Base-by-base conservation (phyloP, 345 rosid species). In the Linum trigynum region DNA sequence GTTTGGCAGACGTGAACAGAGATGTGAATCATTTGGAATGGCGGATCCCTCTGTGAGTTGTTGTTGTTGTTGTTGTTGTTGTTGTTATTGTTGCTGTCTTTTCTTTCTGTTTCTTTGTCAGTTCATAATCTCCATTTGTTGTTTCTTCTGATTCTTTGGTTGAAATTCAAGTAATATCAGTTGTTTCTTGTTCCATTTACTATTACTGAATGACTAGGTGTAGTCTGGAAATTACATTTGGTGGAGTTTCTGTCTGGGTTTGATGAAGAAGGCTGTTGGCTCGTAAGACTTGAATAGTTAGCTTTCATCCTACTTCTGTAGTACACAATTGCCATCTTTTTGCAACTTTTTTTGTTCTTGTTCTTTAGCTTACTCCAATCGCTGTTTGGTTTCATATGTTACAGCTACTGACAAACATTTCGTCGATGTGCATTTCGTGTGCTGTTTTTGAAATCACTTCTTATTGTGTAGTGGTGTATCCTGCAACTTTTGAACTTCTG, bases 21-120 rank as follows among this genome's bases (percentile, higher is more conserved):
- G 96, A 85, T 16, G 71, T 85, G 72, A 84, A 82, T 80, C 79
- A 75, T 65, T 66, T 67, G 53, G 73, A 83, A 41, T 85, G 94
- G 92, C 69, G 92, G 63, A 79, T 94, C 72, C 81, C 90, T 7
- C 57, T 90, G 97, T 86, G 76, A 78, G 91, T 71, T 43, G 32
- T 36, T 65, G 7, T 10, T 39, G 38, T 15, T 63, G 45, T n/a
- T 5, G 15, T 62, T 32, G 41, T 61, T n/a, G 91, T 71, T 43
- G 32, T 36, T 65, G 7, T 10, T 39, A 40, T 15, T 63, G 45
- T n/a, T 5, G 15, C 62, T 32, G 41, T 61, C 42, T 5, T 16
- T 10, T 53, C 71, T 39, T 40, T 39, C 4, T 12, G 10, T 55
- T 40, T 55, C 53, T 48, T 48, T 48, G 15, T 6, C 32, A 4